These are phyloP conservation scores for Quercus glauca DNA, from an alignment of 306 rosid genomes.

Conservation along the genomic window DNA sequence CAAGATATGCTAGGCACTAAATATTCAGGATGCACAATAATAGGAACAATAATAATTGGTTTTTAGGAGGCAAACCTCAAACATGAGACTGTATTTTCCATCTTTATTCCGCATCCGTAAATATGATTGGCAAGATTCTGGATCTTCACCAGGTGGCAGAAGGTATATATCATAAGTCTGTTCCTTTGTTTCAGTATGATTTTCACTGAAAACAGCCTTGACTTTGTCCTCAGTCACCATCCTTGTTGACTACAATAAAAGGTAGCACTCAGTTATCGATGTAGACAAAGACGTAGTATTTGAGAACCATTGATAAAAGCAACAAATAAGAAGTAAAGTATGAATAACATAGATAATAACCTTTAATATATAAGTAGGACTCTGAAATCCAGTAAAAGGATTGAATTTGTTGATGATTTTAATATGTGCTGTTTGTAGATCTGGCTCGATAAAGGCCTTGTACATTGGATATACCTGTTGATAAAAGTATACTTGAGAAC, in stretches of 20 bases:
- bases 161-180: conserved; percentile 96
- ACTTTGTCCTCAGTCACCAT: conserved; percentile 60
- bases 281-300: conserved; percentile 1
- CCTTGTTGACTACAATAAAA: conserved; percentile 75
- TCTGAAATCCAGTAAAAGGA: conserved; percentile 97
- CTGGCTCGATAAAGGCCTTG: conserved; percentile 98
- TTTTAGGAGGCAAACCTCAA: conserved; percentile 69
- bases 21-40: background rate
- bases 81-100: conserved; percentile 99
- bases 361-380: conserved; percentile 92
- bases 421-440: conserved; percentile 93
- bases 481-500: conserved; percentile 28
- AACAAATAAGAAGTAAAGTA: conserved; percentile 12
- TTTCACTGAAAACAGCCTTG: conserved; percentile 69
- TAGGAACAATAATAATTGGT: conserved; percentile 1
- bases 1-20: background rate
- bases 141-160: conserved; percentile 99
- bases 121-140: conserved; percentile 97
- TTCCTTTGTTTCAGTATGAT: conserved; percentile 69
- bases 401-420: conserved; percentile 89
- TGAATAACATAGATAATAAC: conserved; percentile 31
- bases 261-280: conserved; percentile 18
- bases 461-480: conserved; percentile 98
- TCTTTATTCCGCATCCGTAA: conserved; percentile 97
- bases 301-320: conserved; percentile 4